A percentile compares a stretch with the other conserved stretches of the same genome.
phyloP scores from a whole-genome alignment of 2,329 filamentous ascomycete species.

The Epichloe baconii region DNA sequence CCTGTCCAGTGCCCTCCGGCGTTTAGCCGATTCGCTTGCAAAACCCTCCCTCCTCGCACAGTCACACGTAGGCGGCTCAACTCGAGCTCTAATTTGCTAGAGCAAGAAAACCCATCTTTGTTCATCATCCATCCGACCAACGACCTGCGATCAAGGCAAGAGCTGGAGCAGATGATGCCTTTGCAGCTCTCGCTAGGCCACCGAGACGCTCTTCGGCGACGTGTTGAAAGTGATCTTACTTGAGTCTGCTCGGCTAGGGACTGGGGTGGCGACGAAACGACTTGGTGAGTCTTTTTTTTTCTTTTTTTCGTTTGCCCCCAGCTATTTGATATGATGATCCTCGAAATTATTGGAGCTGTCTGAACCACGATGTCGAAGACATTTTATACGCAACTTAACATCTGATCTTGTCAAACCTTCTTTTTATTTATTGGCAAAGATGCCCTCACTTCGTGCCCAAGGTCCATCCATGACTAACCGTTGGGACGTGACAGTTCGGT shows the following conservation, averaged over 20 bases:
- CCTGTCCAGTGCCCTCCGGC: background rate
- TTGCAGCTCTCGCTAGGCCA: constrained; percentile 1
- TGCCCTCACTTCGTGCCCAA: background rate
- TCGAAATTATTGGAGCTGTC: constrained; percentile 62
- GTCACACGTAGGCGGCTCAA: background rate
- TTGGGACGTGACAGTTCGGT: background rate
- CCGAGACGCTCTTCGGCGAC: constrained; percentile 5
- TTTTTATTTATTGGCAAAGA: background rate
- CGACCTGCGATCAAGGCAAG: background rate
- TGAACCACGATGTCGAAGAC: constrained; percentile 49
- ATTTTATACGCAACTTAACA: constrained; percentile 41
- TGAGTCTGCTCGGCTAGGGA: background rate
- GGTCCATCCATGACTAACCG: background rate
- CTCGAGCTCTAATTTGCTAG: background rate
- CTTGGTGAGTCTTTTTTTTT: background rate
- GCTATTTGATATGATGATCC: constrained; percentile 29
- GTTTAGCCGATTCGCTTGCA: constrained; percentile 1
- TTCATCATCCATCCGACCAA: background rate
- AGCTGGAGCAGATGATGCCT: constrained; percentile 4
- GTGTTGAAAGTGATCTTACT: constrained; percentile 1
- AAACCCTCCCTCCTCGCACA: background rate
- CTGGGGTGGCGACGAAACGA: background rate
- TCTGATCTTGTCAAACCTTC: constrained; percentile 1
- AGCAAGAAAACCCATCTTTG: background rate
- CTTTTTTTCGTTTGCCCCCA: background rate